Evolutionary conservation across 1,139 yeast genomes (phyloP).

Genomic region (Yamadazyma blattariae): DNA sequence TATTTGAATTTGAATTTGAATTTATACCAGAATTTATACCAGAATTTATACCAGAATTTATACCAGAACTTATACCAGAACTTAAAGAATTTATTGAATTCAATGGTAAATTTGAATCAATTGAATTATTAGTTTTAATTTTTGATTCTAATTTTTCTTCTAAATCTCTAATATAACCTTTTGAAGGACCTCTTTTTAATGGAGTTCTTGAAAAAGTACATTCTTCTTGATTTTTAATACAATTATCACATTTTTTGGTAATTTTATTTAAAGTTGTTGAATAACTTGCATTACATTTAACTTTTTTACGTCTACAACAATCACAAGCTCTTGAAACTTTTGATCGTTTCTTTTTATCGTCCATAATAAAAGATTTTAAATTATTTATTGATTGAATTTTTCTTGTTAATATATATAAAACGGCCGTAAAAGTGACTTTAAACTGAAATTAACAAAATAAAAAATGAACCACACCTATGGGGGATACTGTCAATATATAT

Average conservation of each 20-base stretch:
- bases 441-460: no score
- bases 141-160: conserved; percentile 28
- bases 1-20: not conserved
- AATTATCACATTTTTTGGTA: conserved; percentile 53
- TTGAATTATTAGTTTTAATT: not conserved
- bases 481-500: no score
- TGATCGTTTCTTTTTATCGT: conserved; percentile 44
- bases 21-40: not conserved
- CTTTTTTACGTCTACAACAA: conserved; percentile 62
- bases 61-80: no score
- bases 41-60: not conserved
- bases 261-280: conserved; percentile 40
- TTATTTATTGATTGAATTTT: conserved; percentile 1
- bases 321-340: conserved; percentile 71
- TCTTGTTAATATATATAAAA: no score
- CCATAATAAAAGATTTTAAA: no score
- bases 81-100: not conserved
- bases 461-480: no score
- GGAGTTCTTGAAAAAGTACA: conserved; percentile 71
- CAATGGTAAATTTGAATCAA: not conserved
- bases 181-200: conserved; percentile 73
- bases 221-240: conserved; percentile 48
- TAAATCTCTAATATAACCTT: conserved; percentile 54
- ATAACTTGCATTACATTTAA: conserved; percentile 59
- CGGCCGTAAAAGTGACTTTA: no score